Evolutionary conservation across 352 stramenopile species (phyloP).

Genomic region (Phytophthora brassicae): DNA sequence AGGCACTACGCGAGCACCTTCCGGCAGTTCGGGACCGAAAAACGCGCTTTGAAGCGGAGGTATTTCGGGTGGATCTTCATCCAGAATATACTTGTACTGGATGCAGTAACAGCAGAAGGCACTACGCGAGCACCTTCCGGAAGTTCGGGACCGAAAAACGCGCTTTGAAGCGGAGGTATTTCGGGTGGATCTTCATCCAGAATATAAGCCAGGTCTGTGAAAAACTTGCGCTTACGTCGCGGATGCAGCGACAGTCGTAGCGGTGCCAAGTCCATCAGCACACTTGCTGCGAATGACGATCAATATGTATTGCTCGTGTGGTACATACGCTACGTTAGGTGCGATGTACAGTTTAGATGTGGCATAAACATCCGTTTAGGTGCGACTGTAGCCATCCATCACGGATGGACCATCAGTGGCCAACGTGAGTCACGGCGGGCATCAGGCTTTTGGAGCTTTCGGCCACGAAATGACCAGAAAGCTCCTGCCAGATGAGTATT

Average conservation of each 20-base stretch:
- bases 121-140: not conserved
- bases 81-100: constrained; percentile 73
- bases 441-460: not conserved
- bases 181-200: constrained; percentile 41
- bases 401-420: constrained; percentile 1
- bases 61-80: constrained; percentile 39
- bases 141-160: constrained; percentile 35
- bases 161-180: constrained; percentile 36
- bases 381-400: constrained; percentile 19
- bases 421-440: too few relatives aligned
- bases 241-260: constrained; percentile 47
- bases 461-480: constrained; percentile 13
- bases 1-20: not conserved
- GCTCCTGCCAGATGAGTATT: constrained; percentile 3
- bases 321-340: too few relatives aligned
- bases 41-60: constrained; percentile 39
- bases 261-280: not conserved
- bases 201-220: constrained; percentile 54
- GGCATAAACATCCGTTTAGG: not conserved
- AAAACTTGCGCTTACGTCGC: constrained; percentile 82
- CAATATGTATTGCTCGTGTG: too few relatives aligned
- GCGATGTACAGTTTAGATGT: too few relatives aligned
- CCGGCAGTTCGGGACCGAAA: constrained; percentile 22
- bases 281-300: too few relatives aligned
- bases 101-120: constrained; percentile 8